Evolutionary conservation across 2,329 filamentous ascomycete genomes (phyloP).

Genomic region (Pyrenochaeta sp.): DNA sequence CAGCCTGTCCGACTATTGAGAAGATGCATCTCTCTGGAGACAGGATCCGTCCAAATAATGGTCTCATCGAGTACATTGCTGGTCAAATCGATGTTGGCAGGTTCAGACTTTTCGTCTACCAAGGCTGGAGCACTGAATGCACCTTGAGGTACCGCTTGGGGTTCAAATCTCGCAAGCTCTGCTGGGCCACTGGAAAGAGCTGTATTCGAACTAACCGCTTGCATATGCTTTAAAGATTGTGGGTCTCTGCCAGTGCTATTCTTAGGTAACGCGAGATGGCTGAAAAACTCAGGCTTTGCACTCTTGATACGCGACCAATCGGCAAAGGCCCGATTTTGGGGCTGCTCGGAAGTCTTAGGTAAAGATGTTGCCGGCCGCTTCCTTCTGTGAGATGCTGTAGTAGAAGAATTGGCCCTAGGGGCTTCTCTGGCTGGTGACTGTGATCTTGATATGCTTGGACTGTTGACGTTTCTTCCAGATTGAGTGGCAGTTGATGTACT

Average conservation of each 20-base stretch:
- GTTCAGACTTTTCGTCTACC: not conserved
- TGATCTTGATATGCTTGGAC: no score
- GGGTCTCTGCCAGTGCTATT: not conserved
- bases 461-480: no score
- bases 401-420: not conserved
- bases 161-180: conserved; percentile 13
- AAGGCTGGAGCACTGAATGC: conserved; percentile 9
- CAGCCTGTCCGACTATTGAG: conserved; percentile 66
- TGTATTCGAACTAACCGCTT: not conserved
- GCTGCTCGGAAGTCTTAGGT: conserved; percentile 3
- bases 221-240: no score
- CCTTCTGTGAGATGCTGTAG: conserved; percentile 22
- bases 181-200: not conserved
- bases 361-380: conserved; percentile 15
- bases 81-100: not conserved
- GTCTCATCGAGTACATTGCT: conserved; percentile 40
- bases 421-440: no score
- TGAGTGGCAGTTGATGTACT: no score
- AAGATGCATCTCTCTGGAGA: conserved; percentile 59
- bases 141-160: conserved; percentile 17
- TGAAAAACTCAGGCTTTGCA: conserved; percentile 43
- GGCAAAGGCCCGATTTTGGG: conserved; percentile 32
- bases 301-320: conserved; percentile 56
- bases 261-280: conserved; percentile 20
- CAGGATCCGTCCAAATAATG: conserved; percentile 68